Percentiles rank a stretch among this genome's conserved stretches.
These are phyloP conservation scores for Vaccinium vitisidaea DNA, from an alignment of 148 eudicot genomes.

Conservation along the genomic window DNA sequence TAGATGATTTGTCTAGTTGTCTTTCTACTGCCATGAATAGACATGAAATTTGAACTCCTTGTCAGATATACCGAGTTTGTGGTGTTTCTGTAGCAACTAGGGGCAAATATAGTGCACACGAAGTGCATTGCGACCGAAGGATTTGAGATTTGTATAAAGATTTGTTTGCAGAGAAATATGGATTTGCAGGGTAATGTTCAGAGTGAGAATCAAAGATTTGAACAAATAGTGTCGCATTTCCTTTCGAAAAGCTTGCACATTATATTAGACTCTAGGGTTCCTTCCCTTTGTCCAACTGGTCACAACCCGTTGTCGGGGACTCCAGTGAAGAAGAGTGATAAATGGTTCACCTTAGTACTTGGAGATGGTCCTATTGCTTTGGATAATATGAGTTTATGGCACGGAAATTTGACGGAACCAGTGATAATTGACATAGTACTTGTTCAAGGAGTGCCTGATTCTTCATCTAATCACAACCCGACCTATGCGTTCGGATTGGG, in stretches of 20 bases:
- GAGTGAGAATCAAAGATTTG: slow-evolving; percentile 62
- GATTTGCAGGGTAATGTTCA: slow-evolving; percentile 57
- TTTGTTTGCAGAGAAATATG: slow-evolving; percentile 33
- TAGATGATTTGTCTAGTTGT: slow-evolving; percentile 12
- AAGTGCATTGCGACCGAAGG: slow-evolving; percentile 3
- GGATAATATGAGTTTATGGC: slow-evolving; percentile 76
- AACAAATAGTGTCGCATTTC: slow-evolving; percentile 83
- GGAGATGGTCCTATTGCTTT: slow-evolving; percentile 85
- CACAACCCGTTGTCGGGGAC: slow-evolving; percentile 35
- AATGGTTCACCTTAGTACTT: slow-evolving; percentile 81
- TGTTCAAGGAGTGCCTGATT: slow-evolving; percentile 44
- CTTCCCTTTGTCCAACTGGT: slow-evolving; percentile 46
- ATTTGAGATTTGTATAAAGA: neutral
- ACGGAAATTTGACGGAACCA: slow-evolving; percentile 82
- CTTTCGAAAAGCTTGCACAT: slow-evolving; percentile 77
- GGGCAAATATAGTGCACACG: neutral
- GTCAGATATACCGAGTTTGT: neutral
- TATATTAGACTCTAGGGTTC: slow-evolving; percentile 86
- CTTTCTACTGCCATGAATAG: neutral
- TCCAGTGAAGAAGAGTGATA: slow-evolving; percentile 61
- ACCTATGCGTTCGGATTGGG: slow-evolving; percentile 29
- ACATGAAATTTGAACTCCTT: neutral
- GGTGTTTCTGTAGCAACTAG: neutral
- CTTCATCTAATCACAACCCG: slow-evolving; percentile 27
- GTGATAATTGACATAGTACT: slow-evolving; percentile 84